These are phyloP conservation scores for Cardamine chenopodiifolia DNA, from an alignment of 345 rosid species.

Conservation along the genomic window DNA sequence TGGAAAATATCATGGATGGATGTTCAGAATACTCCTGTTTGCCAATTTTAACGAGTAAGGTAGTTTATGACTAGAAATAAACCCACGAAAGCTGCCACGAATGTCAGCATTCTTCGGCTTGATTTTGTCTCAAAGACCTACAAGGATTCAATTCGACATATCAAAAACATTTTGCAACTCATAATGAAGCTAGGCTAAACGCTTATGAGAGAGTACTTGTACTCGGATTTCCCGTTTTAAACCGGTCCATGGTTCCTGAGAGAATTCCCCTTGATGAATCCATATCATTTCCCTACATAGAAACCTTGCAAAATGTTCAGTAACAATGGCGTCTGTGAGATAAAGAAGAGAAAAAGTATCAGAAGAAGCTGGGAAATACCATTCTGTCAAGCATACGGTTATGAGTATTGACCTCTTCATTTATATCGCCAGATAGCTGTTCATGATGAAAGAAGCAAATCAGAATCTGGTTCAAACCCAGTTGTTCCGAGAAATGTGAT, in stretches of 20 bases:
- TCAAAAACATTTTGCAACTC: conserved; percentile 16
- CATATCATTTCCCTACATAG: conserved; percentile 85
- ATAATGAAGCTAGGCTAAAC: background rate
- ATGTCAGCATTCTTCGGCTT: conserved; percentile 82
- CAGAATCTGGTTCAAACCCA: conserved; percentile 1
- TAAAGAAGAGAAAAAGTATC: background rate
- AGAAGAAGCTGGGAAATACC: conserved; percentile 48
- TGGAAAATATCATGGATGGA: conserved; percentile 23
- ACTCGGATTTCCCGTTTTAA: conserved; percentile 68
- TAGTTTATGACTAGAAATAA: conserved; percentile 83
- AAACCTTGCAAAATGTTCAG: conserved; percentile 29
- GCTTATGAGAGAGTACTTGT: background rate
- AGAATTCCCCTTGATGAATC: conserved; percentile 89
- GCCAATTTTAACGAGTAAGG: conserved; percentile 62
- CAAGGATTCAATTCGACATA: conserved; percentile 17
- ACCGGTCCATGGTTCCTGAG: conserved; percentile 94
- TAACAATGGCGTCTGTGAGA: conserved; percentile 21
- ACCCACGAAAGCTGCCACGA: conserved; percentile 83
- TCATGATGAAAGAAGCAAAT: conserved; percentile 16
- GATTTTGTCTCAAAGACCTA: conserved; percentile 95
- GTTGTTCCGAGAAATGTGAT: background rate
- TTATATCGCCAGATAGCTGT: conserved; percentile 86
- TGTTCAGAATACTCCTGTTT: background rate
- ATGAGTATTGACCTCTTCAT: conserved; percentile 87
- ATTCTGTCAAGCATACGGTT: conserved; percentile 84